Evolutionary conservation across 306 rosid genomes (phyloP).

Genomic region (Vicia villosa): DNA sequence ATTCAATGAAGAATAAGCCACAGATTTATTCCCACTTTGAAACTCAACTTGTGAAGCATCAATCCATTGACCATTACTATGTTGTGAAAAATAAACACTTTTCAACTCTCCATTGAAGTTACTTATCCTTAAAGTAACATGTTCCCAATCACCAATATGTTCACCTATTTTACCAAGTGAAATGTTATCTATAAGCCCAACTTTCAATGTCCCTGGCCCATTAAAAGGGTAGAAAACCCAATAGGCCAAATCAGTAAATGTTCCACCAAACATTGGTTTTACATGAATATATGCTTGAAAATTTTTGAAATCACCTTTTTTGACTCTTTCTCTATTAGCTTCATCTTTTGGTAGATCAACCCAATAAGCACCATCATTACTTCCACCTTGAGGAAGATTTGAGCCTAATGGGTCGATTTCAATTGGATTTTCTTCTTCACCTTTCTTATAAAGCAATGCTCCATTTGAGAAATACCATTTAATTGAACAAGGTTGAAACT

Average conservation of each 20-base stretch:
- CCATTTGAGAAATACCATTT: conserved; percentile 43
- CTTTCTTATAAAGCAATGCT: conserved; percentile 41
- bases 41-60: conserved; percentile 36
- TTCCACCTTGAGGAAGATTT: conserved; percentile 42
- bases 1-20: conserved; percentile 40
- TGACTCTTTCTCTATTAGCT: conserved; percentile 33
- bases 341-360: conserved; percentile 37
- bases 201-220: conserved; percentile 39
- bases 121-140: conserved; percentile 41
- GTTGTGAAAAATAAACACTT: conserved; percentile 41
- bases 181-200: conserved; percentile 30
- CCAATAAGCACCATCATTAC: conserved; percentile 41
- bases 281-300: conserved; percentile 37
- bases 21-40: conserved; percentile 34
- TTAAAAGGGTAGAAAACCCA: conserved; percentile 46
- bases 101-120: conserved; percentile 37
- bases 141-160: conserved; percentile 45
- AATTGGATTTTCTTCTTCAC: conserved; percentile 37
- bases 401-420: conserved; percentile 33
- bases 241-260: conserved; percentile 39
- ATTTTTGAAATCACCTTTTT: conserved; percentile 38
- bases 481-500: conserved; percentile 34
- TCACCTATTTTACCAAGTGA: conserved; percentile 41
- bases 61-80: conserved; percentile 43
- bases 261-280: conserved; percentile 46